Conservation (phyloP, 768 basidiomycete genomes). For the Leccinellum rugosiceps region DNA sequence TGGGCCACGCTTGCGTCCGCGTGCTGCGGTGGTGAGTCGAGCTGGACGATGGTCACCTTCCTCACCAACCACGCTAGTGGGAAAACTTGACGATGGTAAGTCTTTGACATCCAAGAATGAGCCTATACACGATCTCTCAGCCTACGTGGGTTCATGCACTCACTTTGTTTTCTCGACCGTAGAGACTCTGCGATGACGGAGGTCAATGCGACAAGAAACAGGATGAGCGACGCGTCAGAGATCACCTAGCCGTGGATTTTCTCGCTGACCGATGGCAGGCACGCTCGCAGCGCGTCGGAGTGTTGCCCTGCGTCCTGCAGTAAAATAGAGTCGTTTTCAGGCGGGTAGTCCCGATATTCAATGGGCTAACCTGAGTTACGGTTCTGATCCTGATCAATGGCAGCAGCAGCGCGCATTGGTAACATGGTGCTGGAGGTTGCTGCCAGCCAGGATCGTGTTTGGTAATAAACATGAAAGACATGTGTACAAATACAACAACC, state of each 20-base stretch:
- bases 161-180: slow-evolving; percentile 15
- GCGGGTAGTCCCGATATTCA: background rate
- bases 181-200: slow-evolving; percentile 11
- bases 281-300: slow-evolving; percentile 16
- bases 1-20: slow-evolving; percentile 18
- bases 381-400: background rate
- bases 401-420: background rate
- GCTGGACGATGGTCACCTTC: background rate
- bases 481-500: background rate
- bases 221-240: background rate
- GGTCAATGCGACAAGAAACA: slow-evolving; percentile 7
- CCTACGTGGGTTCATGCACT: background rate
- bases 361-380: slow-evolving; percentile 18
- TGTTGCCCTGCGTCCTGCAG: slow-evolving; percentile 12
- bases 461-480: background rate
- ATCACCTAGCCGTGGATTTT: slow-evolving; percentile 13
- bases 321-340: slow-evolving; percentile 4
- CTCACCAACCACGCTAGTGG: slow-evolving; percentile 14
- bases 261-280: slow-evolving; percentile 11
- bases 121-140: slow-evolving; percentile 8
- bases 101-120: slow-evolving; percentile 7
- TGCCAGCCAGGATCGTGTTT: background rate
- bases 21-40: slow-evolving; percentile 5
- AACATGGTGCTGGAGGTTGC: slow-evolving; percentile 9
- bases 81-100: slow-evolving; percentile 4